These are phyloP conservation scores for Fonsecaea pedrosoi DNA, from an alignment of 2,329 filamentous ascomycete genomes.

Conservation along the genomic window DNA sequence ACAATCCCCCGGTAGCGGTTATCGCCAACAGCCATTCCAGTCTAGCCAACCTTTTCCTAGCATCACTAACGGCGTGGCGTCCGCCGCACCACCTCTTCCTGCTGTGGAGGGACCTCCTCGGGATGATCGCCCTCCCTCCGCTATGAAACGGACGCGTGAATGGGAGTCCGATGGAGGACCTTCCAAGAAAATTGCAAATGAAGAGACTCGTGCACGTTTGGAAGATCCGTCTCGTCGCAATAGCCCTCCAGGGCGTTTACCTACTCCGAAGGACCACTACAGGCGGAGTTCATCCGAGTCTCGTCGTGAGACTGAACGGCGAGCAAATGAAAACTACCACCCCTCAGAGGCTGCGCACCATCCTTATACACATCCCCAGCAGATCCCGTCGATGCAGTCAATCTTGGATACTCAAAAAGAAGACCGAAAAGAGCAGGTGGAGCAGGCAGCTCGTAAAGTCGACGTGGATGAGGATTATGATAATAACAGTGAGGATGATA, in stretches of 20 bases:
- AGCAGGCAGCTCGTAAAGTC: slow-evolving; percentile 92
- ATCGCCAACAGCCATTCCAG: slow-evolving; percentile 80
- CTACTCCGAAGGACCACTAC: slow-evolving; percentile 73
- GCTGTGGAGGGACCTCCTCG: slow-evolving; percentile 72
- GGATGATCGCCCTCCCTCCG: slow-evolving; percentile 77
- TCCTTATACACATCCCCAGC: slow-evolving; percentile 64
- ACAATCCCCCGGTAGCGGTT: slow-evolving; percentile 88
- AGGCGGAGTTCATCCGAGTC: slow-evolving; percentile 75
- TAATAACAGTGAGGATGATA: slow-evolving; percentile 87
- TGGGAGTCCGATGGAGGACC: slow-evolving; percentile 81
- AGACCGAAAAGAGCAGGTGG: slow-evolving; percentile 66
- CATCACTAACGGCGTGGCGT: slow-evolving; percentile 72
- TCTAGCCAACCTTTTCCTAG: slow-evolving; percentile 72
- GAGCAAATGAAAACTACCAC: slow-evolving; percentile 80
- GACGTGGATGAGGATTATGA: slow-evolving; percentile 98
- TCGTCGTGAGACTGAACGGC: slow-evolving; percentile 68
- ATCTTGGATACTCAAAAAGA: slow-evolving; percentile 61
- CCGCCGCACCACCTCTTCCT: slow-evolving; percentile 52
- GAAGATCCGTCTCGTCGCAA: slow-evolving; percentile 83
- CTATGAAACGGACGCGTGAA: slow-evolving; percentile 82
- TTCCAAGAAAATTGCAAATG: slow-evolving; percentile 83
- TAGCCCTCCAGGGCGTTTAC: slow-evolving; percentile 61
- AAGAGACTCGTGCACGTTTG: slow-evolving; percentile 83
- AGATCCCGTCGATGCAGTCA: slow-evolving; percentile 64
- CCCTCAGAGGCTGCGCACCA: slow-evolving; percentile 93